Conservation (phyloP, 2,329 filamentous ascomycete genomes). For the Stromatinia cepivora region DNA sequence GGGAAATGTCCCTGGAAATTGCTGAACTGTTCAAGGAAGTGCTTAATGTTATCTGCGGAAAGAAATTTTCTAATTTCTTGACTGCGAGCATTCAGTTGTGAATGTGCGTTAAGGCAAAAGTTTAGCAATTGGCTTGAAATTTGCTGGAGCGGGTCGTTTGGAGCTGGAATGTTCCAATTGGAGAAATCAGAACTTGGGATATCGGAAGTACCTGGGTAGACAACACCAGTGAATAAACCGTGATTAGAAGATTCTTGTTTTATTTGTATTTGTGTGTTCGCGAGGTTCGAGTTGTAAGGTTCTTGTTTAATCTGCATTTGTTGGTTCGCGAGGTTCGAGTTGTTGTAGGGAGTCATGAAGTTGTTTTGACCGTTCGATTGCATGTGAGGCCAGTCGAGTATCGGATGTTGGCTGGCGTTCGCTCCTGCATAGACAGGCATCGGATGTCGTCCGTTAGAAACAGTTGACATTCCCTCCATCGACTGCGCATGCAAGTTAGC, state of each 20-base stretch:
- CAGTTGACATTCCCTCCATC: slow-evolving; percentile 33
- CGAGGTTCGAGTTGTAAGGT: slow-evolving; percentile 55
- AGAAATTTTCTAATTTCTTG: slow-evolving; percentile 56
- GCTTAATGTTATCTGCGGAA: slow-evolving; percentile 66
- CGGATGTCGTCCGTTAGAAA: slow-evolving; percentile 44
- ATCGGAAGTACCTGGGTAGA: slow-evolving; percentile 31
- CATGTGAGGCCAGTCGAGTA: slow-evolving; percentile 76
- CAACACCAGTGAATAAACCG: slow-evolving; percentile 53
- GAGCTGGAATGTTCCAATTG: slow-evolving; percentile 46
- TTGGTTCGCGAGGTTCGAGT: slow-evolving; percentile 64
- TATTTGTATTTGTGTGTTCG: slow-evolving; percentile 67
- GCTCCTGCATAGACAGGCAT: slow-evolving; percentile 52
- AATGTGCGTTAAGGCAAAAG: slow-evolving; percentile 59
- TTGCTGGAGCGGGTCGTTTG: slow-evolving; percentile 51
- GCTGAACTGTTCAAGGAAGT: slow-evolving; percentile 69
- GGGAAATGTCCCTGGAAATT: slow-evolving; percentile 75
- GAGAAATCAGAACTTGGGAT: slow-evolving; percentile 40
- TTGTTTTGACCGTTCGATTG: slow-evolving; percentile 68
- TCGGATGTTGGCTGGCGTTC: slow-evolving; percentile 57
- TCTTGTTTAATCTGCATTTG: slow-evolving; percentile 68
- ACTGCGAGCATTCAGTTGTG: slow-evolving; percentile 55
- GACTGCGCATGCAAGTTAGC: slow-evolving; percentile 37
- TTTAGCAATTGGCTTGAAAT: slow-evolving; percentile 57
- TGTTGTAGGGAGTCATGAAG: slow-evolving; percentile 52
- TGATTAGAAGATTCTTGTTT: slow-evolving; percentile 57